phyloP scores from a whole-genome alignment of 1,139 yeast species.

The Debaryomyces singareniensis region DNA sequence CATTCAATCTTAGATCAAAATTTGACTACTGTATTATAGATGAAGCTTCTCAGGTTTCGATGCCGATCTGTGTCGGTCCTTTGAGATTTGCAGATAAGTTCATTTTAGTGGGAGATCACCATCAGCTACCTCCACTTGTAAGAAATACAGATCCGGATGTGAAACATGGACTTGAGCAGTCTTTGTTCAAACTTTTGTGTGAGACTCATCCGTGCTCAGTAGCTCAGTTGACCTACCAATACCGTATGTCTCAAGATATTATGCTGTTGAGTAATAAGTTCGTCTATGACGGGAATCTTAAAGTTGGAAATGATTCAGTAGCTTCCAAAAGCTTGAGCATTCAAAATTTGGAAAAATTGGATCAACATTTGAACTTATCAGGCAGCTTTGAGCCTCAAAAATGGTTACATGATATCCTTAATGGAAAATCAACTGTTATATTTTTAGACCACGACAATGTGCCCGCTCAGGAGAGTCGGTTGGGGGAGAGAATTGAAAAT shows the following conservation, averaged over 20 bases:
- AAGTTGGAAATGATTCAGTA: slow-evolving; percentile 65
- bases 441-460: slow-evolving; percentile 74
- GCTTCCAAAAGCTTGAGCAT: slow-evolving; percentile 50
- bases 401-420: slow-evolving; percentile 31
- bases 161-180: slow-evolving; percentile 61
- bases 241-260: slow-evolving; percentile 88
- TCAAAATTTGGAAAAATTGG: slow-evolving; percentile 27
- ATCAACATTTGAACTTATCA: slow-evolving; percentile 4
- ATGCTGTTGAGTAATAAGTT: slow-evolving; percentile 77
- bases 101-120: slow-evolving; percentile 90
- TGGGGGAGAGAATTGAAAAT: slow-evolving; percentile 69
- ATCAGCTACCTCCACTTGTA: slow-evolving; percentile 84
- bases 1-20: slow-evolving; percentile 46
- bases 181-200: slow-evolving; percentile 69
- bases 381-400: slow-evolving; percentile 3
- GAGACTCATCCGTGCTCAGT: slow-evolving; percentile 68
- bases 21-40: slow-evolving; percentile 94
- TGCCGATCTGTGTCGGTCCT: slow-evolving; percentile 91
- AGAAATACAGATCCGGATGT: slow-evolving; percentile 51
- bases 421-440: slow-evolving; percentile 47
- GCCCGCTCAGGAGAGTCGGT: slow-evolving; percentile 50
- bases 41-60: slow-evolving; percentile 92
- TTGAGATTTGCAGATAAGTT: slow-evolving; percentile 70
- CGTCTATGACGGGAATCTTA: slow-evolving; percentile 67
- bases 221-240: slow-evolving; percentile 72